Percentiles rank a stretch among this genome's conserved stretches.
These are phyloP conservation scores for Pneumocystis carinii DNA, from an alignment of 1,139 yeast genomes.

Conservation along the genomic window DNA sequence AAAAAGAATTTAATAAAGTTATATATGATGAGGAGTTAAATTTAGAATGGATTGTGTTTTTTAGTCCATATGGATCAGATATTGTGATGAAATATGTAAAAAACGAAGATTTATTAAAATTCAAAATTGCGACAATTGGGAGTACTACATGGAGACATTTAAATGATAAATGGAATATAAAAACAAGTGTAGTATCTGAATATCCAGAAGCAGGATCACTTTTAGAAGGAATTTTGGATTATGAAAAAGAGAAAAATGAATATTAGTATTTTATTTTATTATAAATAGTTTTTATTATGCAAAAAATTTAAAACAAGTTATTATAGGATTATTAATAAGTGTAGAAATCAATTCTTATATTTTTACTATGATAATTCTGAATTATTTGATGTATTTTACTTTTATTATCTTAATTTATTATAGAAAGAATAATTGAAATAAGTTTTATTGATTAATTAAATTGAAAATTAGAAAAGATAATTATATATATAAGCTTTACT, in stretches of 20 bases:
- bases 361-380: too few relatives aligned
- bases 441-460: too few relatives aligned
- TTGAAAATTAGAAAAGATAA: too few relatives aligned
- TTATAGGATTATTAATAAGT: too few relatives aligned
- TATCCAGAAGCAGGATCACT: conserved; percentile 20
- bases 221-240: neutral
- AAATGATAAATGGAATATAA: conserved; percentile 29
- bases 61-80: conserved; percentile 81
- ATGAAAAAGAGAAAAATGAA: neutral
- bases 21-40: conserved; percentile 6
- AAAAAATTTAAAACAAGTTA: too few relatives aligned
- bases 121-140: conserved; percentile 67
- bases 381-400: too few relatives aligned
- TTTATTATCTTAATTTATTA: too few relatives aligned
- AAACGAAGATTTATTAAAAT: conserved; percentile 17
- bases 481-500: neutral
- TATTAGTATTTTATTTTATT: neutral
- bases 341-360: too few relatives aligned
- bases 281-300: too few relatives aligned
- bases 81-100: conserved; percentile 34
- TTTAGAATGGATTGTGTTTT: conserved; percentile 58
- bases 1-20: conserved; percentile 19
- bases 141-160: conserved; percentile 76
- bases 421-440: too few relatives aligned
- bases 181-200: conserved; percentile 49